Conservation (phyloP, 129 eudicot genomes). For the Helianthus tuberosus region DNA sequence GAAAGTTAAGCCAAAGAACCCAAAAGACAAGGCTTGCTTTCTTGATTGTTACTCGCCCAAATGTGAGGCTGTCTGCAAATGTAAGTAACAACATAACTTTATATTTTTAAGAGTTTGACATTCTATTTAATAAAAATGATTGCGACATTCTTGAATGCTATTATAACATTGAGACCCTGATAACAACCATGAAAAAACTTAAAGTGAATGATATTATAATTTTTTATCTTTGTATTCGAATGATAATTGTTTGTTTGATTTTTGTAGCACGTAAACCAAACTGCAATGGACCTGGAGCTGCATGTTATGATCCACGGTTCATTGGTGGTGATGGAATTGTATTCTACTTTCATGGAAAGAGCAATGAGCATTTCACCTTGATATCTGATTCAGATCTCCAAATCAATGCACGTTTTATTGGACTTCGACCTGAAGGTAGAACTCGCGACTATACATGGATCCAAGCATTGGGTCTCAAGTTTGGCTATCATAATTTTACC, state of each 20-base stretch:
- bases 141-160: too few species aligned
- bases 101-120: too few species aligned
- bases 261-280: slow-evolving; percentile 50
- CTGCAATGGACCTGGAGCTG: slow-evolving; percentile 63
- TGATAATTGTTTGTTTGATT: slow-evolving; percentile 5
- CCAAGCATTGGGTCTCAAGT: slow-evolving; percentile 56
- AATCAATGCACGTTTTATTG: slow-evolving; percentile 60
- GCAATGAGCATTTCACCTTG: slow-evolving; percentile 52
- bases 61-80: slow-evolving; percentile 51
- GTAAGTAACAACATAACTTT: slow-evolving; percentile 30
- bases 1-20: slow-evolving; percentile 41
- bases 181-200: too few species aligned
- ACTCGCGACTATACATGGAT: slow-evolving; percentile 64
- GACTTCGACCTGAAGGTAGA: slow-evolving; percentile 56
- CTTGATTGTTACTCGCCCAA: slow-evolving; percentile 53
- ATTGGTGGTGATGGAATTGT: slow-evolving; percentile 64
- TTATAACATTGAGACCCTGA: too few species aligned
- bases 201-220: background rate
- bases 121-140: too few species aligned
- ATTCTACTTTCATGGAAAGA: slow-evolving; percentile 56
- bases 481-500: slow-evolving; percentile 43
- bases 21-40: slow-evolving; percentile 47
- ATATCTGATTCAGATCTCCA: slow-evolving; percentile 50
- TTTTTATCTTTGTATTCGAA: background rate
- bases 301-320: slow-evolving; percentile 65